These are phyloP conservation scores for Chrysoporthe austroafricana DNA, from an alignment of 2,329 filamentous ascomycete species.

Conservation along the genomic window DNA sequence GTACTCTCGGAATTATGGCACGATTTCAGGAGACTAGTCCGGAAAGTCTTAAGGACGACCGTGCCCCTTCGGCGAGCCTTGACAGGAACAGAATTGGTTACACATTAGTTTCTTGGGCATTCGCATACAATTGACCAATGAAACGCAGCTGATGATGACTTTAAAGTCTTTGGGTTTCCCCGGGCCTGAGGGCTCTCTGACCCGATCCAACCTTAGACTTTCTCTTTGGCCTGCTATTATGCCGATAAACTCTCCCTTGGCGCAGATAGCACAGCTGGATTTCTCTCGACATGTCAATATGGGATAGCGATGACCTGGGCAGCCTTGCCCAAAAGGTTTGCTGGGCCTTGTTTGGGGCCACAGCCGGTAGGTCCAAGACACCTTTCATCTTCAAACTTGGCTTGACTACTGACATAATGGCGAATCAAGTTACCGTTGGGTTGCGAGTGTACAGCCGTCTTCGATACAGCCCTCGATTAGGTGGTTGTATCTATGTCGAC, in stretches of 20 bases:
- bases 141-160: background rate
- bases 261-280: no score
- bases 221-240: background rate
- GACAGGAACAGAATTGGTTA: background rate
- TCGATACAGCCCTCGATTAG: conserved; percentile 27
- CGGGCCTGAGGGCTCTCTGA: background rate
- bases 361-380: conserved; percentile 29
- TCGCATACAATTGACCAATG: background rate
- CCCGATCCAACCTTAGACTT: background rate
- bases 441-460: conserved; percentile 36
- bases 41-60: background rate
- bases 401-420: conserved; percentile 8
- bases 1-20: background rate
- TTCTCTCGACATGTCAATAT: conserved; percentile 21
- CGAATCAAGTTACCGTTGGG: conserved; percentile 31
- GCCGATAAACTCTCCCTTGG: background rate
- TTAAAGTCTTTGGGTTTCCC: background rate
- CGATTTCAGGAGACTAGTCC: background rate
- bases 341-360: conserved; percentile 33
- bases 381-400: background rate
- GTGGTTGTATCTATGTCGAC: conserved; percentile 36
- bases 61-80: background rate
- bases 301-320: conserved; percentile 23
- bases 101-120: background rate
- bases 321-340: conserved; percentile 16